Base-by-base conservation (phyloP, 2,329 filamentous ascomycete species). In the Claviceps arundinis region DNA sequence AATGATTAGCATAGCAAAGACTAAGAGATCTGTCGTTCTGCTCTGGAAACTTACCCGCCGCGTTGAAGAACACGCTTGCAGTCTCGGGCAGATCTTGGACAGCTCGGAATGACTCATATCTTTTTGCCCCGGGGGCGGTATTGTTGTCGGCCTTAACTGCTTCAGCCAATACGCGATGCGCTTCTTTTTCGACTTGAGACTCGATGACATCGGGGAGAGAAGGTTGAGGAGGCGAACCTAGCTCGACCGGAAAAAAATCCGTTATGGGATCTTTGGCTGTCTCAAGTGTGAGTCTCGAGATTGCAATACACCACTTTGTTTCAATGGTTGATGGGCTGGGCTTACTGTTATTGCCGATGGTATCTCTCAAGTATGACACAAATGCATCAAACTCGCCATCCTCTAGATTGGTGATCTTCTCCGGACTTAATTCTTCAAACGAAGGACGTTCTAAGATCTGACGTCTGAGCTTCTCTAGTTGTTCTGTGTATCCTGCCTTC, bases 361-460 rank as follows among this genome's bases (percentile, higher is more conserved):
- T 59, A 19, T 64, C 63, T 14, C 62, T 55, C 13, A 71, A 54
- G 17, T 68, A 60, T 30, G 62, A 74, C 65, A 89, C 74, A 61
- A 89, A 89, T 34, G 78, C 71, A 58, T 87, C 81, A 43, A 88
- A 67, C 52, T 85, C 75, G 22, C 74, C 68, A 5, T 73, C 68
- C 2, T 69, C 72, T 78, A 90, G 82, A 1, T 69, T 64, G 42
- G 82, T 73, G 8, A 87, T 75, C 58, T 88, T 77, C 4, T 70
- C 68, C 52, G 86, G 82, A 5, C 72, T 76, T 22, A 85, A 64
- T n/a, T 70, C 63, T 9, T 80, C 66, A 61, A 80, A 73, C 58
- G 75, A 51, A 7, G 54, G 53, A 4, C 57, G 55, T 24, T 57
- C 54, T 26, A 30, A 37, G 17, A 49, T 47, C 37, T n/a, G 22